Evolutionary conservation across 2,329 filamentous ascomycete species (phyloP).

Genomic region (Chaetothyriales sp.): DNA sequence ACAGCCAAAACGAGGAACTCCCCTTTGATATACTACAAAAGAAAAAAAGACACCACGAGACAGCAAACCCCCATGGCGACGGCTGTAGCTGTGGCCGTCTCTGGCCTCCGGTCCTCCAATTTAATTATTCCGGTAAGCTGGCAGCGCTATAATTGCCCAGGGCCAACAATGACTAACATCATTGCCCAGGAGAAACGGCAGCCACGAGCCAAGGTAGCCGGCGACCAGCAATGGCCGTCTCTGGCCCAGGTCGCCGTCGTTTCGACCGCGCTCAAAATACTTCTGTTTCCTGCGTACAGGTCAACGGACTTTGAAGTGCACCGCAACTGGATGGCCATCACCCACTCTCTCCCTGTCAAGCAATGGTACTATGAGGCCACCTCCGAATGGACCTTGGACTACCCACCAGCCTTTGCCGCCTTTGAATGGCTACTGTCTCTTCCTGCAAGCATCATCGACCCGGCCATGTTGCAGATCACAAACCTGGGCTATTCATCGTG

Average conservation of each 20-base stretch:
- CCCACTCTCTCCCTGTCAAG: constrained; percentile 68
- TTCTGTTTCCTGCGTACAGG: constrained; percentile 91
- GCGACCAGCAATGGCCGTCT: constrained; percentile 41
- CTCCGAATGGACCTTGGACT: constrained; percentile 98
- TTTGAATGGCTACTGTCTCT: constrained; percentile 91
- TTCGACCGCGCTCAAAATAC: constrained; percentile 74
- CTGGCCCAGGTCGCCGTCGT: constrained; percentile 75
- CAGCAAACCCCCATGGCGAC: constrained; percentile 12
- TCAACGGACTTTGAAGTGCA: constrained; percentile 99
- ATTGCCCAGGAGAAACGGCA: constrained; percentile 4
- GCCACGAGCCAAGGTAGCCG: constrained; percentile 2
- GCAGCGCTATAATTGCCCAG: neutral
- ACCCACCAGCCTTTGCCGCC: constrained; percentile 93
- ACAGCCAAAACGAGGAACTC: neutral
- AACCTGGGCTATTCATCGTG: constrained; percentile 79
- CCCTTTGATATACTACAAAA: neutral
- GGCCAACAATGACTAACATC: constrained; percentile 1
- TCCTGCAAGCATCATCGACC: constrained; percentile 59
- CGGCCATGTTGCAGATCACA: constrained; percentile 64
- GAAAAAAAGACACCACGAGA: neutral
- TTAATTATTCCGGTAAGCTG: constrained; percentile 9
- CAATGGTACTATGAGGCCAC: constrained; percentile 96
- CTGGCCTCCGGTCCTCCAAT: constrained; percentile 5
- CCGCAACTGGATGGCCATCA: constrained; percentile 95
- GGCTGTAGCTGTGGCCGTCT: constrained; percentile 11